These are phyloP conservation scores for Silybum marianum DNA, from an alignment of 129 eudicot species.

Conservation along the genomic window DNA sequence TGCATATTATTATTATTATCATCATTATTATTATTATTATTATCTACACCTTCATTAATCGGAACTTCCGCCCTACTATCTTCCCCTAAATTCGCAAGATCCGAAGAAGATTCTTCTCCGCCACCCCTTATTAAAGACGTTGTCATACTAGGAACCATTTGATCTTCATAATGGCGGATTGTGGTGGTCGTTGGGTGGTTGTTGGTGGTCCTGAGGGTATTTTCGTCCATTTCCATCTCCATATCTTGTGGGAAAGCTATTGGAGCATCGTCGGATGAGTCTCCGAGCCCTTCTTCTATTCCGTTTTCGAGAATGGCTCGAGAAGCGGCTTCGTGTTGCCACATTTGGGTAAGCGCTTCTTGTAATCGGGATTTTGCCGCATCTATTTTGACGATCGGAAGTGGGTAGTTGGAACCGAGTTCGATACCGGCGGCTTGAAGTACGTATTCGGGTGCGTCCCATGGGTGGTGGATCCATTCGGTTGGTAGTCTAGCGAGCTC, in stretches of 20 bases:
- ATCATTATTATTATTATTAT: not conserved
- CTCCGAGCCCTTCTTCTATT: conserved; percentile 78
- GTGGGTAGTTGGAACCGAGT: conserved; percentile 86
- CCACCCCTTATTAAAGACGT: conserved; percentile 51
- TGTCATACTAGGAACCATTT: conserved; percentile 83
- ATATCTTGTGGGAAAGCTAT: conserved; percentile 66
- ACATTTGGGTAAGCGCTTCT: conserved; percentile 62
- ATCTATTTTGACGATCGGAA: conserved; percentile 68
- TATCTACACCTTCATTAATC: conserved; percentile 21
- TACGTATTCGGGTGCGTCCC: conserved; percentile 84
- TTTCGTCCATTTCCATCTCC: conserved; percentile 57
- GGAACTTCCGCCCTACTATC: conserved; percentile 71
- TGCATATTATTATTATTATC: not conserved
- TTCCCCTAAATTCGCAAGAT: conserved; percentile 35
- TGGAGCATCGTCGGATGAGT: conserved; percentile 51
- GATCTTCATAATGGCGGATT: conserved; percentile 54
- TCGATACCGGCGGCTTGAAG: conserved; percentile 90
- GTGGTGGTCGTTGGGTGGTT: conserved; percentile 23
- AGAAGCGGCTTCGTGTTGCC: conserved; percentile 69
- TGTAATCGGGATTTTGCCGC: conserved; percentile 61
- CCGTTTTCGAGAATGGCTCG: conserved; percentile 67
- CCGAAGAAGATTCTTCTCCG: conserved; percentile 57
- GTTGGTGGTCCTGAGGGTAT: conserved; percentile 43
- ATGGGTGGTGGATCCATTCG: conserved; percentile 94
- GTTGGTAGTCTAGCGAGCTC: conserved; percentile 86